phyloP scores from a whole-genome alignment of 805 yeast genomes.

The Spathaspora hagerdaliae region DNA sequence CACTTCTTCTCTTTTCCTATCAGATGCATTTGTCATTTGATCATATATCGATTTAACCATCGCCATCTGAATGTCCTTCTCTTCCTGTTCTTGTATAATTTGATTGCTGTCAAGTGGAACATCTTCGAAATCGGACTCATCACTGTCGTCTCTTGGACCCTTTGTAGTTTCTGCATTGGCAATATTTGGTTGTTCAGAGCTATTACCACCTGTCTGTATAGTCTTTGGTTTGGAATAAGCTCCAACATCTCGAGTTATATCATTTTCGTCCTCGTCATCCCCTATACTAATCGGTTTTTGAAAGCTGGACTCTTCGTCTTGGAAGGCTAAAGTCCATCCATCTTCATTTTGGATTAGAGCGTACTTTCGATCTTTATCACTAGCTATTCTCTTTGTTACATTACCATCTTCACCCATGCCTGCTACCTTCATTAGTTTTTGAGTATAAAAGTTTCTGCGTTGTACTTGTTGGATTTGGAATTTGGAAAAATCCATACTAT shows the following conservation, averaged over 20 bases:
- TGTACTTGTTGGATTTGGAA: slow-evolving; percentile 93
- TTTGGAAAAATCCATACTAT: slow-evolving; percentile 83
- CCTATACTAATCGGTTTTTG: slow-evolving; percentile 51
- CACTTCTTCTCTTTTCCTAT: slow-evolving; percentile 2
- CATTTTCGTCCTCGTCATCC: slow-evolving; percentile 22
- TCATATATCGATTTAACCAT: slow-evolving; percentile 35
- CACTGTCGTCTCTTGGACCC: slow-evolving; percentile 8
- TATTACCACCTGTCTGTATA: neutral
- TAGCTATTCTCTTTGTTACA: slow-evolving; percentile 63
- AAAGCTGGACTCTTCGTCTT: slow-evolving; percentile 34
- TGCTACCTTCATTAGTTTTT: slow-evolving; percentile 73
- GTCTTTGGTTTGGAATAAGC: neutral
- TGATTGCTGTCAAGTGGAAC: slow-evolving; percentile 42
- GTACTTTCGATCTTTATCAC: slow-evolving; percentile 77
- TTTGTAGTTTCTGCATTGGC: neutral
- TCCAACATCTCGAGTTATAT: slow-evolving; percentile 1
- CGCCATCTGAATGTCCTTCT: slow-evolving; percentile 22
- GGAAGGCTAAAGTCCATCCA: slow-evolving; percentile 78
- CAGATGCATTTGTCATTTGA: slow-evolving; percentile 15
- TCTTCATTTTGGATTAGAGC: slow-evolving; percentile 69
- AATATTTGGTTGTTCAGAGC: neutral
- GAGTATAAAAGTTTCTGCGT: slow-evolving; percentile 87
- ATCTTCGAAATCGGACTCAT: slow-evolving; percentile 50
- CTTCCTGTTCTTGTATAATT: slow-evolving; percentile 22
- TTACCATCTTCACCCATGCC: slow-evolving; percentile 66